Percentiles rank a stretch among this genome's conserved stretches.
Conservation (phyloP, 176 grass and related monocot species). For the Metroxylon sagu region DNA sequence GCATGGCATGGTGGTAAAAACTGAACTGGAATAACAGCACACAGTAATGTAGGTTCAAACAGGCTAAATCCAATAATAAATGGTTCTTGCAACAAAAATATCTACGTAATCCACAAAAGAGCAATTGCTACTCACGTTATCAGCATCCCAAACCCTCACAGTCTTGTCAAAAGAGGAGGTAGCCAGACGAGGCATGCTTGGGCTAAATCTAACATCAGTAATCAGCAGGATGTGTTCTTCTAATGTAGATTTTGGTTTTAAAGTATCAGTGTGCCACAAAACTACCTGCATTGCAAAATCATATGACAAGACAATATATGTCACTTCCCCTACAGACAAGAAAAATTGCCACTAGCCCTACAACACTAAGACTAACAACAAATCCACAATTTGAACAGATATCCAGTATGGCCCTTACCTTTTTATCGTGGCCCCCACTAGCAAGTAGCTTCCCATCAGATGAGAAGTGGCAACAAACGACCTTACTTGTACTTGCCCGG, state of each 20-base stretch:
- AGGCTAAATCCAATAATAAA: background rate
- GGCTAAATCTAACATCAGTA: conserved; percentile 15
- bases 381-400: too few relatives aligned
- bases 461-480: conserved; percentile 87
- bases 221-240: conserved; percentile 18
- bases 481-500: conserved; percentile 72
- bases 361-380: too few relatives aligned
- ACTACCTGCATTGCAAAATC: conserved; percentile 6
- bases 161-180: conserved; percentile 23
- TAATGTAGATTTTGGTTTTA: conserved; percentile 14
- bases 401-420: conserved; percentile 35
- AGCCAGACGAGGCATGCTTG: conserved; percentile 8
- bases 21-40: too few relatives aligned
- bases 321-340: too few relatives aligned
- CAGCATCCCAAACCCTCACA: conserved; percentile 21
- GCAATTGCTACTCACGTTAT: conserved; percentile 11
- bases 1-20: too few relatives aligned
- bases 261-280: conserved; percentile 19
- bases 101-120: background rate
- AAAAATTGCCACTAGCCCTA: too few relatives aligned
- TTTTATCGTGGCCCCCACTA: conserved; percentile 98
- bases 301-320: too few relatives aligned
- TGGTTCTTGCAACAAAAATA: background rate
- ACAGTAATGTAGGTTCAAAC: too few relatives aligned
- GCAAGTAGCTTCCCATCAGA: conserved; percentile 93